Conservation (phyloP, 139 green algal species). For the Chlorella sp. region DNA sequence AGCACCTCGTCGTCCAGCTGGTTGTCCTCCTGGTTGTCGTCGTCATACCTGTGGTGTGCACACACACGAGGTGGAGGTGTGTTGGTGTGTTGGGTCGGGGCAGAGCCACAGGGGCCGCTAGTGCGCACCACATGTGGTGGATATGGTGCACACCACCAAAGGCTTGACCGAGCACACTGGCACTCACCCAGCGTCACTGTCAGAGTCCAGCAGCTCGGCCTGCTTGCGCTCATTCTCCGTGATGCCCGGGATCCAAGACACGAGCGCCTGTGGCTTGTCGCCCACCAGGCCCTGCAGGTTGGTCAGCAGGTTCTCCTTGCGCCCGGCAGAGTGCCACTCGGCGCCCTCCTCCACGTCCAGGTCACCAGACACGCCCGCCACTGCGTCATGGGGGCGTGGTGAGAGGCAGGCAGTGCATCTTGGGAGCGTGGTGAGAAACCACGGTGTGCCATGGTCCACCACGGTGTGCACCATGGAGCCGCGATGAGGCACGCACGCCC, state of each 20-base stretch:
- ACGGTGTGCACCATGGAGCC: too few relatives aligned
- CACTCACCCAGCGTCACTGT: conserved; percentile 29
- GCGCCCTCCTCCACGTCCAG: conserved; percentile 4
- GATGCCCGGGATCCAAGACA: conserved; percentile 31
- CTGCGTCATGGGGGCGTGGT: not conserved
- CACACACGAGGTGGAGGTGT: too few relatives aligned
- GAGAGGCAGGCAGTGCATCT: not conserved
- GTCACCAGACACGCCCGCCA: not conserved
- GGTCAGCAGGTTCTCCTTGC: conserved; percentile 1
- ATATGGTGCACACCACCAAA: too few relatives aligned
- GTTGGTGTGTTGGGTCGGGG: too few relatives aligned
- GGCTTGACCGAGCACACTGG: too few relatives aligned
- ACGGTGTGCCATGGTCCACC: too few relatives aligned
- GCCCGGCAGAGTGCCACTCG: conserved; percentile 3
- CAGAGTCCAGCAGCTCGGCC: conserved; percentile 36
- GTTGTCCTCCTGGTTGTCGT: conserved; percentile 11
- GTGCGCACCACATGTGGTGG: too few relatives aligned
- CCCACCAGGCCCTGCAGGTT: not conserved
- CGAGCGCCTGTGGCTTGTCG: not conserved
- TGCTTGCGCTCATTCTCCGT: conserved; percentile 33
- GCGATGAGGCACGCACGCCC: too few relatives aligned
- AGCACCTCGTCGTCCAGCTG: conserved; percentile 8
- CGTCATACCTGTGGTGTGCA: too few relatives aligned
- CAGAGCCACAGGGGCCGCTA: too few relatives aligned
- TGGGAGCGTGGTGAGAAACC: not conserved